Evolutionary conservation across 1,284 basidiomycete species (phyloP).

Genomic region (Rhizoctonia solani): DNA sequence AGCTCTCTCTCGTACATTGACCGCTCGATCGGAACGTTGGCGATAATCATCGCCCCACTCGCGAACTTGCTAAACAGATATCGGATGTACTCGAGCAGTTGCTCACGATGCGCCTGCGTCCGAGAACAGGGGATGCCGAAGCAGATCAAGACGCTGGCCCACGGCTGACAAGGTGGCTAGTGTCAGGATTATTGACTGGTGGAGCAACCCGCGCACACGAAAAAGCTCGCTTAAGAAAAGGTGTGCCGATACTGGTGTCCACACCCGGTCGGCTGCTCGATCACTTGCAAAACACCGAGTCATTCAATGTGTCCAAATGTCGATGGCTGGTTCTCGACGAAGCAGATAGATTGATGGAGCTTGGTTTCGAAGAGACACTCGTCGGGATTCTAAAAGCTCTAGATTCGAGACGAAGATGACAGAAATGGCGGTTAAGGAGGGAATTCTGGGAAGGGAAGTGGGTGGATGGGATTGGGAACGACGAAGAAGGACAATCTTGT

Average conservation of each 20-base stretch:
- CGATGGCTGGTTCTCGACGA: constrained; percentile 97
- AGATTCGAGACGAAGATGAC: constrained; percentile 77
- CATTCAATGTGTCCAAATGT: constrained; percentile 90
- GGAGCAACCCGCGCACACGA: constrained; percentile 74
- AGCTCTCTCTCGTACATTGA: constrained; percentile 88
- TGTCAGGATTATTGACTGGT: constrained; percentile 88
- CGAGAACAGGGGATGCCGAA: constrained; percentile 55
- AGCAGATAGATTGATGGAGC: constrained; percentile 86
- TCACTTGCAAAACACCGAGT: constrained; percentile 80
- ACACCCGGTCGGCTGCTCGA: constrained; percentile 74
- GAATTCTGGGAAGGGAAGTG: constrained; percentile 58
- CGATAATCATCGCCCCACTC: constrained; percentile 91
- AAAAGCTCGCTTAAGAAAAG: constrained; percentile 72
- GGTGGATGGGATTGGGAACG: constrained; percentile 86
- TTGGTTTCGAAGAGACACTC: constrained; percentile 65
- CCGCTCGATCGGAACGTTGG: constrained; percentile 84
- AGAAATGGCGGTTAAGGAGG: constrained; percentile 70
- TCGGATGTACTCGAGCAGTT: constrained; percentile 68
- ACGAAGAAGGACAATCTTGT: constrained; percentile 82
- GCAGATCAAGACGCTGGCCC: constrained; percentile 42
- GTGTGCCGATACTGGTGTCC: constrained; percentile 71
- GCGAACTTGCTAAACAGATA: constrained; percentile 95
- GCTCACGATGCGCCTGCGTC: constrained; percentile 75
- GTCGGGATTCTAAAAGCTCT: constrained; percentile 85
- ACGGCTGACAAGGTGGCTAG: constrained; percentile 87